Base-by-base conservation (phyloP, 2,329 filamentous ascomycete genomes). In the Cladophialophora exuberans region DNA sequence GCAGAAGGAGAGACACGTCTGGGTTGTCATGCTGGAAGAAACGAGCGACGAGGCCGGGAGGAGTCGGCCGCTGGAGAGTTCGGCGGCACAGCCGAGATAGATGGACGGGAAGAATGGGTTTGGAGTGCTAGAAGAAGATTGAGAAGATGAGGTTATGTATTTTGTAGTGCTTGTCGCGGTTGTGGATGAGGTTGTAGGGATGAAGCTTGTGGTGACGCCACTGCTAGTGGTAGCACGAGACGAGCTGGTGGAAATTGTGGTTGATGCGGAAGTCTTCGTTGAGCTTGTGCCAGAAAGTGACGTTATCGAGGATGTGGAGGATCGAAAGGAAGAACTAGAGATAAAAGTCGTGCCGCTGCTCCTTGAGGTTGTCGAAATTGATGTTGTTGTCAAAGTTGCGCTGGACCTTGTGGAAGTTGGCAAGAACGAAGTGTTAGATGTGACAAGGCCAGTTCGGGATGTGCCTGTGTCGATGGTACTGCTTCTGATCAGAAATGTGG, bases 11-110 rank as follows among this genome's bases (percentile, higher is more conserved):
- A 60, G 39, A 41, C 63, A 81, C n/a, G 49, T 53, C 43, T 60
- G 42, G n/a, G 61, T 56, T 7, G 81, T 83, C 64, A 82, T 69
- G 10, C 70, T 62, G n/a, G 73, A 62, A 61, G 75, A 72, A 15
- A 77, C 69, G 65, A 80, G 76, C 52, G 53, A 53, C 20, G 49
- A 41, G 9, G 39, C 31, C 13, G 71, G 67, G 56, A 86, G 74
- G 49, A 83, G 81, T 15, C 64, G 56, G 20, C 59, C 45, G 48
- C 48, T 56, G 33, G 61, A 13, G 4, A 53, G 47, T 35, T 65
- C 57, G 25, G 54, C 11, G 7, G 54, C 45, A 50, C 56, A 57
- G 36, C 57, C 51, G 10, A 57, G n/a, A 47, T 62, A 49, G 42
- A 53, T 35, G 36, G 52, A 47, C 2, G 50, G 50, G 23, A 38